These are phyloP conservation scores for Maudiozyma turicensis DNA, from an alignment of 805 yeast species.

Conservation along the genomic window DNA sequence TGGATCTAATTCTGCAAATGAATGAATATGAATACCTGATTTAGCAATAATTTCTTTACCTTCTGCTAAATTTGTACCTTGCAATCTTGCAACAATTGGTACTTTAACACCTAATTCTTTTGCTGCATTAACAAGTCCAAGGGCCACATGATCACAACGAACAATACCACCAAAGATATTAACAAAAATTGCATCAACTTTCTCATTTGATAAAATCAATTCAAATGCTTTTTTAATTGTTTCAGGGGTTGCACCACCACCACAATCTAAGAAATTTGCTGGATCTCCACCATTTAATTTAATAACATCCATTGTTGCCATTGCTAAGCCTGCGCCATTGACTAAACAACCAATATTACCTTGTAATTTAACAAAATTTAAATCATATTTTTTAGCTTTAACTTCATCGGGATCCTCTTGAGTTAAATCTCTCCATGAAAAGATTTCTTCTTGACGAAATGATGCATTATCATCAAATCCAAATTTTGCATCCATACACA, in stretches of 20 bases:
- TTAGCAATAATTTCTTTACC: slow-evolving; percentile 80
- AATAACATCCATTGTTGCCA: slow-evolving; percentile 99
- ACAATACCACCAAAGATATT: slow-evolving; percentile 99
- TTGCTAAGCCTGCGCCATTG: slow-evolving; percentile 99
- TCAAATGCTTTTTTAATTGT: slow-evolving; percentile 95
- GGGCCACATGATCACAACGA: slow-evolving; percentile 97
- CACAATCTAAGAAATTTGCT: slow-evolving; percentile 98
- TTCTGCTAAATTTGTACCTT: slow-evolving; percentile 89
- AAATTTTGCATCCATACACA: slow-evolving; percentile 99
- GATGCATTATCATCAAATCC: slow-evolving; percentile 95
- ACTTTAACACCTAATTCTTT: slow-evolving; percentile 82
- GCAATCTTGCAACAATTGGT: slow-evolving; percentile 96
- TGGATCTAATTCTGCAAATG: slow-evolving; percentile 86
- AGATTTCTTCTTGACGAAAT: slow-evolving; percentile 86
- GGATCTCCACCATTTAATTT: slow-evolving; percentile 97
- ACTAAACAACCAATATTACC: slow-evolving; percentile 98
- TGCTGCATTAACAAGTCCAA: slow-evolving; percentile 92
- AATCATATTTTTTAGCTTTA: slow-evolving; percentile 78
- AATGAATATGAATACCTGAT: slow-evolving; percentile 87
- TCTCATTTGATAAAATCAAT: slow-evolving; percentile 79
- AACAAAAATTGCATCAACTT: slow-evolving; percentile 91
- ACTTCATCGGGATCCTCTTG: slow-evolving; percentile 98
- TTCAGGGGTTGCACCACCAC: slow-evolving; percentile 99
- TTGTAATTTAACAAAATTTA: slow-evolving; percentile 94
- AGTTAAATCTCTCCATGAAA: slow-evolving; percentile 86